These are phyloP conservation scores for Colletotrichum acutatum DNA, from an alignment of 2,329 filamentous ascomycete genomes.

Conservation along the genomic window DNA sequence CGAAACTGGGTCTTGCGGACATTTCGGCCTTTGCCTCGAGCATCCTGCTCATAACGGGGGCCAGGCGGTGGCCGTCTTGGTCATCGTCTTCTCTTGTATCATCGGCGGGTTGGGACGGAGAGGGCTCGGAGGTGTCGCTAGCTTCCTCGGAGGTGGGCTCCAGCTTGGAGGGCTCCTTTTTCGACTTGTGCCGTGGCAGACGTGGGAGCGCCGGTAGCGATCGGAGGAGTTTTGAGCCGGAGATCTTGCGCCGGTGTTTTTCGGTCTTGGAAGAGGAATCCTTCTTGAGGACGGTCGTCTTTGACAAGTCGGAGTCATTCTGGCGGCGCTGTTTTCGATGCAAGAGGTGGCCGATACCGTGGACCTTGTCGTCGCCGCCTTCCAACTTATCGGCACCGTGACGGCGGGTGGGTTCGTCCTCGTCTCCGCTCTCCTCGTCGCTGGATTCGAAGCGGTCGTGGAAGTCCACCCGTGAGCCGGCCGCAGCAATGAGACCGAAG, in stretches of 20 bases:
- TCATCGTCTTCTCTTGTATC: constrained; percentile 29
- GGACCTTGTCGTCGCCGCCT: neutral
- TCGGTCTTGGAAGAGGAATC: constrained; percentile 47
- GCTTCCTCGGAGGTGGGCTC: constrained; percentile 50
- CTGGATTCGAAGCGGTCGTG: constrained; percentile 86
- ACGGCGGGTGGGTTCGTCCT: constrained; percentile 42
- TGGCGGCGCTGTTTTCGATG: constrained; percentile 53
- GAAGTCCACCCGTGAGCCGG: constrained; percentile 85
- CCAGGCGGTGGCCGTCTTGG: constrained; percentile 60
- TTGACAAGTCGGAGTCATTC: constrained; percentile 41
- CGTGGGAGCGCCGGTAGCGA: constrained; percentile 71
- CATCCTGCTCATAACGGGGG: constrained; percentile 82
- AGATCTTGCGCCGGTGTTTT: constrained; percentile 65
- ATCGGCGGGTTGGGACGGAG: constrained; percentile 17
- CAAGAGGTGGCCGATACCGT: constrained; percentile 13
- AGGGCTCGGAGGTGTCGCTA: constrained; percentile 40
- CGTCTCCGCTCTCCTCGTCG: constrained; percentile 79
- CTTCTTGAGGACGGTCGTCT: constrained; percentile 46
- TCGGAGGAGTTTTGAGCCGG: constrained; percentile 69
- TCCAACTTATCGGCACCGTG: neutral
- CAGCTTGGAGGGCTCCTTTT: constrained; percentile 55
- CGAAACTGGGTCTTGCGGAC: constrained; percentile 67
- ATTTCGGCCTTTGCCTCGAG: constrained; percentile 77
- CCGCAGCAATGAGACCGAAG: constrained; percentile 91
- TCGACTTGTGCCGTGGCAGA: constrained; percentile 53